phyloP scores from a whole-genome alignment of 495 filamentous ascomycete genomes.

The Talaromyces thailandensis region DNA sequence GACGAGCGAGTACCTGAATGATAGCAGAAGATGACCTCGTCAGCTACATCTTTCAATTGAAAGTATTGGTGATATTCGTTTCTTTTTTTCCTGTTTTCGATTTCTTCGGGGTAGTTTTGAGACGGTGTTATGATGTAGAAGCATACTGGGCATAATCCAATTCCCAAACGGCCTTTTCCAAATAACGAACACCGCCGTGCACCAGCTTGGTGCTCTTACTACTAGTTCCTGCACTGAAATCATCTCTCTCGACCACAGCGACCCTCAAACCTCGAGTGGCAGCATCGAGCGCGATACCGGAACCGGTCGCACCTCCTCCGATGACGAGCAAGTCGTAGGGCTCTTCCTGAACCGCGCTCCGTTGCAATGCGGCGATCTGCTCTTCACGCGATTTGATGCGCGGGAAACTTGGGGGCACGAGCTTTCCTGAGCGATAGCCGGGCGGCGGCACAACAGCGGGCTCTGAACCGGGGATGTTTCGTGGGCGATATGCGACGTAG shows the following conservation, averaged over 20 bases:
- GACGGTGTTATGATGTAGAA: background rate
- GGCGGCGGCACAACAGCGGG: slow-evolving; percentile 73
- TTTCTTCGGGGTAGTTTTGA: background rate
- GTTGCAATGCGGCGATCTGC: slow-evolving; percentile 44
- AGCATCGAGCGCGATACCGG: slow-evolving; percentile 89
- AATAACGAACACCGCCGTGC: slow-evolving; percentile 90
- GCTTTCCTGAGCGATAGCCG: slow-evolving; percentile 68
- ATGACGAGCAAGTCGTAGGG: slow-evolving; percentile 85
- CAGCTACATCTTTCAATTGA: slow-evolving; percentile 4
- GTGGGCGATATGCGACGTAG: slow-evolving; percentile 73
- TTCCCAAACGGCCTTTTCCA: slow-evolving; percentile 96
- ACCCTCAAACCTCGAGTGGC: slow-evolving; percentile 89
- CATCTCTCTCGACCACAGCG: slow-evolving; percentile 88
- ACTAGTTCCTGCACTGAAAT: slow-evolving; percentile 89
- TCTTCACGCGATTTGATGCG: slow-evolving; percentile 57
- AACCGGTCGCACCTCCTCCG: slow-evolving; percentile 86
- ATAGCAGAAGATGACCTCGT: slow-evolving; percentile 4
- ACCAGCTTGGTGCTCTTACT: slow-evolving; percentile 97
- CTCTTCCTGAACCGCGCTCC: slow-evolving; percentile 24
- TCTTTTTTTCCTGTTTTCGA: background rate
- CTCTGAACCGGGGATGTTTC: slow-evolving; percentile 78
- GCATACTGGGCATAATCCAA: slow-evolving; percentile 83
- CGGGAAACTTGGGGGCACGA: slow-evolving; percentile 76
- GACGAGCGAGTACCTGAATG: slow-evolving; percentile 67
- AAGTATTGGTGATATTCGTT: background rate